These are phyloP conservation scores for Fusarium succisae DNA, from an alignment of 2,329 filamentous ascomycete species.

Conservation along the genomic window DNA sequence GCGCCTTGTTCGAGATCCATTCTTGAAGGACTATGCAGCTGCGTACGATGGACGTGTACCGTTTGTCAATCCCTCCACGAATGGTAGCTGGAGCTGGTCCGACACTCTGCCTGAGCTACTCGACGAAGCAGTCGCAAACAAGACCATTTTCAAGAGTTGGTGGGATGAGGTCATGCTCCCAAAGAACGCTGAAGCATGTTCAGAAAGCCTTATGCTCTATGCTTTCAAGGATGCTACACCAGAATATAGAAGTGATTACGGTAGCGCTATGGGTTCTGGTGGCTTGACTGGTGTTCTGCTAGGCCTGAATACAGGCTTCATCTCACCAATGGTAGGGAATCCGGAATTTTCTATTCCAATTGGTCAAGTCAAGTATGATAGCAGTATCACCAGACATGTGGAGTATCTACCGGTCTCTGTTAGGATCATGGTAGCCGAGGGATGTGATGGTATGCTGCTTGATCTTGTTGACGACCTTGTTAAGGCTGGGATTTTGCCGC, in stretches of 20 bases:
- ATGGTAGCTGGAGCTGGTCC: neutral
- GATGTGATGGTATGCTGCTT: neutral
- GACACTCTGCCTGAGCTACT: accelerated
- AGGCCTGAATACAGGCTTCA: neutral
- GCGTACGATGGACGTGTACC: neutral
- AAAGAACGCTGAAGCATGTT: neutral
- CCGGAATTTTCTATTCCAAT: neutral
- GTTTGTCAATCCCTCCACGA: neutral
- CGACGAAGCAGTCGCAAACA: neutral
- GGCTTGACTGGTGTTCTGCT: neutral
- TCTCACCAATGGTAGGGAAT: neutral
- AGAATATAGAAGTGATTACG: neutral
- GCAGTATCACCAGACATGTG: neutral
- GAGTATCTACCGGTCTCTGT: neutral
- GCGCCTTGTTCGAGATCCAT: neutral
- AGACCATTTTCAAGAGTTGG: neutral
- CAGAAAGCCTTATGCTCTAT: neutral
- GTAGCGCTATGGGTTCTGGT: neutral
- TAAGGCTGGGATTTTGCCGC: neutral
- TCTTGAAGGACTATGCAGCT: neutral
- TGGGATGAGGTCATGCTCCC: neutral
- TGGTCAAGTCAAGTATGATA: neutral
- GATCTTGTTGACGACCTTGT: neutral
- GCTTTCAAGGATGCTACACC: neutral
- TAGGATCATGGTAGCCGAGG: neutral